Conservation (phyloP, 257 asterid species). For the Verbascum thapsus region DNA sequence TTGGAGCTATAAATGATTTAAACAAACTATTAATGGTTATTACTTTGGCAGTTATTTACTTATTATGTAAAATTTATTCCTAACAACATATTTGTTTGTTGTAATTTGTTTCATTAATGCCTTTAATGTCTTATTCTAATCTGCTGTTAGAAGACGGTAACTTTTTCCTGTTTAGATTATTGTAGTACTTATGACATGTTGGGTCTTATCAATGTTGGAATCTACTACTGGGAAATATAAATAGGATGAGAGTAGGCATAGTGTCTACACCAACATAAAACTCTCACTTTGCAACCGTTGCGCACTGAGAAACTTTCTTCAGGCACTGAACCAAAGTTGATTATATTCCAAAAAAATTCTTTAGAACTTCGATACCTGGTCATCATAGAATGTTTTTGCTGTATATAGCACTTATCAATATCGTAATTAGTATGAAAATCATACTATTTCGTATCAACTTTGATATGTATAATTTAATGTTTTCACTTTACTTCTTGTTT, state of each 20-base stretch:
- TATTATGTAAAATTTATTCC: not conserved
- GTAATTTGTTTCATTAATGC: not conserved
- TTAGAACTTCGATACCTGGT: too few relatives aligned
- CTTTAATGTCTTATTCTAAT: not conserved
- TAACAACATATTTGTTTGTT: not conserved
- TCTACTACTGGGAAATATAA: too few relatives aligned
- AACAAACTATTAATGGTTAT: slow-evolving; percentile 1
- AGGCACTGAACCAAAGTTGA: too few relatives aligned
- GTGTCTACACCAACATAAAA: too few relatives aligned
- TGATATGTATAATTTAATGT: slow-evolving; percentile 12
- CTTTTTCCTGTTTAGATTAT: not conserved
- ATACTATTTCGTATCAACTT: not conserved
- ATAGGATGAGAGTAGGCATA: too few relatives aligned
- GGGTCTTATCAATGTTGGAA: not conserved
- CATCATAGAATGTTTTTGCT: too few relatives aligned
- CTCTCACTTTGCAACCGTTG: too few relatives aligned
- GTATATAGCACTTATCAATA: too few relatives aligned
- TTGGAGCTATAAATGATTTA: slow-evolving; percentile 4
- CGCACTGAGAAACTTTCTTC: too few relatives aligned
- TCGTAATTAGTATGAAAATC: too few relatives aligned
- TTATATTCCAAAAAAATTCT: too few relatives aligned
- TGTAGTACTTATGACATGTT: too few relatives aligned
- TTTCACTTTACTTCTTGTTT: slow-evolving; percentile 28
- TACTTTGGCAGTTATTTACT: not conserved
- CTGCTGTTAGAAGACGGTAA: not conserved